Evolutionary conservation across 2,329 filamentous ascomycete genomes (phyloP).

Genomic region (Pseudogymnoascus sp.): DNA sequence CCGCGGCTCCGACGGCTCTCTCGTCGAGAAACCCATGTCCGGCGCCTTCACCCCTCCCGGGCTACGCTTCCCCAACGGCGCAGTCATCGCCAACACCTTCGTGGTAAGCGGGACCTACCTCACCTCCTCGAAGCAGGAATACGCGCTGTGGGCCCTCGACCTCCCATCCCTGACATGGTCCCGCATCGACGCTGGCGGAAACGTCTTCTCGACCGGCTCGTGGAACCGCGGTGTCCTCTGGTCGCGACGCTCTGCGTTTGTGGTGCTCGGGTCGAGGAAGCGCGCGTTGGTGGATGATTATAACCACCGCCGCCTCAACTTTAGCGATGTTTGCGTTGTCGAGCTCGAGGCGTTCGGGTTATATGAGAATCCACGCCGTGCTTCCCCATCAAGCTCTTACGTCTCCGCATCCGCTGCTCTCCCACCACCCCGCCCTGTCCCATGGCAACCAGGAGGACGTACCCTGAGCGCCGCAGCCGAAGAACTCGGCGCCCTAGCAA

Average conservation of each 20-base stretch:
- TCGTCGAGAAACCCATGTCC: slow-evolving; percentile 84
- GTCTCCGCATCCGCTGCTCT: slow-evolving; percentile 71
- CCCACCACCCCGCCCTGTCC: slow-evolving; percentile 35
- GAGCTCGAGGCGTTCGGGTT: slow-evolving; percentile 95
- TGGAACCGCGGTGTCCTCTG: slow-evolving; percentile 96
- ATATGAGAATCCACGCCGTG: slow-evolving; percentile 86
- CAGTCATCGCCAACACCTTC: slow-evolving; percentile 91
- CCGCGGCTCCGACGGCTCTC: slow-evolving; percentile 69
- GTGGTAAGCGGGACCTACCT: slow-evolving; percentile 96
- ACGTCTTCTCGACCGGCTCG: slow-evolving; percentile 91
- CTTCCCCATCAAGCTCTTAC: slow-evolving; percentile 71
- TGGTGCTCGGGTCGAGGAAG: slow-evolving; percentile 89
- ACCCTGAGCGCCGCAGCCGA: slow-evolving; percentile 70
- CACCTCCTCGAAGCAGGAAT: slow-evolving; percentile 96
- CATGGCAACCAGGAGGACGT: slow-evolving; percentile 65
- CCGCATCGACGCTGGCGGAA: slow-evolving; percentile 88
- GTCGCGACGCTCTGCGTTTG: slow-evolving; percentile 89
- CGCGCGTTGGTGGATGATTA: slow-evolving; percentile 94
- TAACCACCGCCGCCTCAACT: slow-evolving; percentile 95
- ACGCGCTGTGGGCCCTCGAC: slow-evolving; percentile 92
- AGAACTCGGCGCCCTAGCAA: slow-evolving; percentile 73
- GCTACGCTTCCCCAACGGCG: slow-evolving; percentile 89
- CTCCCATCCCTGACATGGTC: slow-evolving; percentile 85
- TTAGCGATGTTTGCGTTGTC: slow-evolving; percentile 92
- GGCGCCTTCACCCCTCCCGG: slow-evolving; percentile 82